Evolutionary conservation across 805 yeast genomes (phyloP).

Genomic region (Yarrowia divulgata): DNA sequence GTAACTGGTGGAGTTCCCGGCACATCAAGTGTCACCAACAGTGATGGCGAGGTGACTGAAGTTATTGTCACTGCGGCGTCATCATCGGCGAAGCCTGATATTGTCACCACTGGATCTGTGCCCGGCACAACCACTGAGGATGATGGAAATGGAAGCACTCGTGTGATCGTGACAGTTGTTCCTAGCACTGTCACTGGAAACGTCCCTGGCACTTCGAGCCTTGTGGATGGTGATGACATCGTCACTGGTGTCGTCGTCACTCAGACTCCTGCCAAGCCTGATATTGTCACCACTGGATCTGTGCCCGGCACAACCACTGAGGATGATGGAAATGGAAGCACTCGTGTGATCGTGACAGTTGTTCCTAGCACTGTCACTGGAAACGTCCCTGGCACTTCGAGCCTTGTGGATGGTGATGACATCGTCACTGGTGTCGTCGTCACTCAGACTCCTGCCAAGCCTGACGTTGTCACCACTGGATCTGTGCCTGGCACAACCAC

Average conservation of each 20-base stretch:
- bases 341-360: neutral
- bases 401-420: neutral
- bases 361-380: slow-evolving; percentile 3
- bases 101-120: neutral
- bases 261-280: too few relatives aligned
- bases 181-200: neutral
- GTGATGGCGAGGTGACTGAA: too few relatives aligned
- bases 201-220: neutral
- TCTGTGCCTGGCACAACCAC: neutral
- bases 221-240: neutral
- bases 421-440: neutral
- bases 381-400: neutral
- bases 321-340: neutral
- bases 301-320: neutral
- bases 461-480: neutral
- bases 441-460: neutral
- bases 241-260: neutral
- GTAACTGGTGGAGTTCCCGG: neutral
- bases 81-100: too few relatives aligned
- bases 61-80: too few relatives aligned
- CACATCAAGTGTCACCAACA: too few relatives aligned
- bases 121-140: neutral
- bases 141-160: neutral
- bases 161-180: neutral
- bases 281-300: neutral